Conservation (phyloP, 192 early-diverging fungal species). For the Coemansia sp. region DNA sequence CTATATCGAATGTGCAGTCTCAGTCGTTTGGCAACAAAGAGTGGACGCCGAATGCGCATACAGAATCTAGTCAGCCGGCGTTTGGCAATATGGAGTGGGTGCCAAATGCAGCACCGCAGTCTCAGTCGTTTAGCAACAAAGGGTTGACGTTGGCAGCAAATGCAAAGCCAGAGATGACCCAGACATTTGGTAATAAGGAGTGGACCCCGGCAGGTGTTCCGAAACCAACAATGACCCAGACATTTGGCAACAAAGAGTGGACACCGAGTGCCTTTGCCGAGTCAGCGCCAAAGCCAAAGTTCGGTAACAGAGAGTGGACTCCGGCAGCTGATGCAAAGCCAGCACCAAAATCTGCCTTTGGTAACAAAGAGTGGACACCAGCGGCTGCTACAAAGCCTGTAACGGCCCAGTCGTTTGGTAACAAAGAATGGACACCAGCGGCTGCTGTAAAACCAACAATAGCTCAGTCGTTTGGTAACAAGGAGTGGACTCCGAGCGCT, state of each 20-base stretch:
- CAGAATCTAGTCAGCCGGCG: neutral
- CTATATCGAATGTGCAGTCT: neutral
- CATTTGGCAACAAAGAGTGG: neutral
- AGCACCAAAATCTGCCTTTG: too few species aligned
- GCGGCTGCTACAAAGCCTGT: neutral
- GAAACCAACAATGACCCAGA: neutral
- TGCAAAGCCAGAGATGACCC: neutral
- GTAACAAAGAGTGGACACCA: slow-evolving; percentile 39
- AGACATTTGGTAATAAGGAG: slow-evolving; percentile 25
- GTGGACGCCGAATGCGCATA: neutral
- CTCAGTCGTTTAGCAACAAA: neutral
- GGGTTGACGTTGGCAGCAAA: neutral
- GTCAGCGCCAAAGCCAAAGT: neutral
- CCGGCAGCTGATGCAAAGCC: neutral
- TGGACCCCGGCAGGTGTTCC: slow-evolving; percentile 19
- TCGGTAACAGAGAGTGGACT: slow-evolving; percentile 7
- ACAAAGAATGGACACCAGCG: neutral
- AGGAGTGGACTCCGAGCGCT: neutral
- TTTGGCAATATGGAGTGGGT: neutral
- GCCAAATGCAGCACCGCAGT: neutral
- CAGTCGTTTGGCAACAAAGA: neutral
- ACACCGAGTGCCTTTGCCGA: neutral
- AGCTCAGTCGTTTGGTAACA: neutral
- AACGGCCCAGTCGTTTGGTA: neutral
- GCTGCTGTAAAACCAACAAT: neutral